Conservation (phyloP, 1,284 basidiomycete species). For the Bjerkandera adusta region DNA sequence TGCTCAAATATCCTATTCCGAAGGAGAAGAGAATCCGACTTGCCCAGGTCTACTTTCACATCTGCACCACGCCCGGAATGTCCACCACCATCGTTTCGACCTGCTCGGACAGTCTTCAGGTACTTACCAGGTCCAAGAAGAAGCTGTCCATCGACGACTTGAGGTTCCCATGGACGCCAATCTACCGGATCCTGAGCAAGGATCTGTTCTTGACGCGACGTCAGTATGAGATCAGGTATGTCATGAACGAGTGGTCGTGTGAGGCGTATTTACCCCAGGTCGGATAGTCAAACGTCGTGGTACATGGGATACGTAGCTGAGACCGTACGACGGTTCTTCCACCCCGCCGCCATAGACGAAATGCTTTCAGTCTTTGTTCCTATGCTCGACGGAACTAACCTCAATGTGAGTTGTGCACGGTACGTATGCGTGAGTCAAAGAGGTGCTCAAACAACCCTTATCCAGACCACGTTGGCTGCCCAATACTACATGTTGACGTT, state of each 20-base stretch:
- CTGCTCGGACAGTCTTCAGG: conserved; percentile 56
- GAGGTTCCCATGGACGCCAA: conserved; percentile 85
- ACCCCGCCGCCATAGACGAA: conserved; percentile 83
- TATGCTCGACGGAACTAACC: conserved; percentile 68
- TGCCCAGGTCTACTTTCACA: conserved; percentile 78
- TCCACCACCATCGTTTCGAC: conserved; percentile 54
- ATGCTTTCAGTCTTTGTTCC: conserved; percentile 88
- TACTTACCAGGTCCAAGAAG: conserved; percentile 65
- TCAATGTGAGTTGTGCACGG: conserved; percentile 56
- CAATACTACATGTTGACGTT: conserved; percentile 84
- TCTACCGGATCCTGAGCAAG: conserved; percentile 77
- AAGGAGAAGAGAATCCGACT: conserved; percentile 76
- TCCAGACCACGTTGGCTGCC: conserved; percentile 69
- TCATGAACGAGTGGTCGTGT: conserved; percentile 15
- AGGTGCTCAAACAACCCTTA: conserved; percentile 12
- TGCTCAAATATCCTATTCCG: conserved; percentile 85
- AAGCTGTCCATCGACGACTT: conserved; percentile 80
- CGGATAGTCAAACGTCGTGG: conserved; percentile 68
- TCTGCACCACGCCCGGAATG: conserved; percentile 61
- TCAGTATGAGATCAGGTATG: conserved; percentile 78
- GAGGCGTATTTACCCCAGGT: conserved; percentile 5
- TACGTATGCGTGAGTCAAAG: neutral
- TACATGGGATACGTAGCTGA: conserved; percentile 87
- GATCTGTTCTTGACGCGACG: conserved; percentile 84
- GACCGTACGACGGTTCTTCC: conserved; percentile 83